Conservation (phyloP, 1,139 yeast genomes). For the Yamadazyma dushanensis region DNA sequence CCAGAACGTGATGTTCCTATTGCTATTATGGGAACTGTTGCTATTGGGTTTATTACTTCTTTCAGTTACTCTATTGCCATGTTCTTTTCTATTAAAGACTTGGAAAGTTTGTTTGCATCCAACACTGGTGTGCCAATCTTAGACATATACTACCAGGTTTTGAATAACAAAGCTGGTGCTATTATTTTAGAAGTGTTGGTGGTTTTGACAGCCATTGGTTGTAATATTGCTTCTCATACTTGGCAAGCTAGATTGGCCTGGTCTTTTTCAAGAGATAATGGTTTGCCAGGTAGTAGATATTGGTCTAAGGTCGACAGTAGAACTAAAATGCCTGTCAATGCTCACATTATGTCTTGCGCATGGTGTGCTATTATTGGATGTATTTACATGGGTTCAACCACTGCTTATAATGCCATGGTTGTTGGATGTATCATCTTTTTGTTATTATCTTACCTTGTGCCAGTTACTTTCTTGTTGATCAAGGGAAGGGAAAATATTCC, state of each 20-base stretch:
- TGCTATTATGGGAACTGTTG: constrained; percentile 64
- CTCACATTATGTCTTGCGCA: constrained; percentile 35
- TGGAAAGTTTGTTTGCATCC: constrained; percentile 45
- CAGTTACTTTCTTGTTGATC: constrained; percentile 30
- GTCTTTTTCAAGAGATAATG: constrained; percentile 73
- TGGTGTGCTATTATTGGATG: constrained; percentile 41
- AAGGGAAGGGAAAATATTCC: constrained; percentile 36
- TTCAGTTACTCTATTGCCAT: constrained; percentile 59
- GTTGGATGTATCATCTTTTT: constrained; percentile 39
- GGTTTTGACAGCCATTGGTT: constrained; percentile 64
- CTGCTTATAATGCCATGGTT: constrained; percentile 43
- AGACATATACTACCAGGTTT: constrained; percentile 61
- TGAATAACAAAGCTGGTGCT: constrained; percentile 57
- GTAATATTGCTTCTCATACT: constrained; percentile 70
- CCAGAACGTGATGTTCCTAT: constrained; percentile 64
- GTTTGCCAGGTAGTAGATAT: constrained; percentile 38
- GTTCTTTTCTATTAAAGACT: constrained; percentile 59
- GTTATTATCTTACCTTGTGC: constrained; percentile 35
- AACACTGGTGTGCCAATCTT: constrained; percentile 62
- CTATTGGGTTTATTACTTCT: constrained; percentile 64
- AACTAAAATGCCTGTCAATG: constrained; percentile 36
- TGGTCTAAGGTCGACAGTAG: constrained; percentile 32
- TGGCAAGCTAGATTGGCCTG: constrained; percentile 77
- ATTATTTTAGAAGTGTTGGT: constrained; percentile 57
- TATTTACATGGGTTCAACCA: constrained; percentile 42